Percentiles rank a stretch among this genome's conserved stretches.
These are phyloP conservation scores for Paspalum vaginatum DNA, from an alignment of 176 grass and related monocot genomes.

Conservation along the genomic window DNA sequence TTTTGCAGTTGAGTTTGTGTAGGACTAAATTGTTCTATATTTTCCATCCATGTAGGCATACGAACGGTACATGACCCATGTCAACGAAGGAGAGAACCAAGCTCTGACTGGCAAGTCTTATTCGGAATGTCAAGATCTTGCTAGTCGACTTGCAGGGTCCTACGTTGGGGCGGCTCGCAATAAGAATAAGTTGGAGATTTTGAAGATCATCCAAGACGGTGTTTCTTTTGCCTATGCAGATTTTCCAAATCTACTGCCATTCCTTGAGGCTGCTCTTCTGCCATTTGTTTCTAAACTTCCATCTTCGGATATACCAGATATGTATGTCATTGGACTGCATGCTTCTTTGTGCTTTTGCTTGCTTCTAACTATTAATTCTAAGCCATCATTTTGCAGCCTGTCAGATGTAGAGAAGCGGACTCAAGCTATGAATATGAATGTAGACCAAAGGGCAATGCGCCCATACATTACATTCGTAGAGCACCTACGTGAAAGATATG, in stretches of 20 bases:
- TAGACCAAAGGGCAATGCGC: conserved; percentile 70
- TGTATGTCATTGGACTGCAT: conserved; percentile 59
- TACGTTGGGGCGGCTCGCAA: conserved; percentile 65
- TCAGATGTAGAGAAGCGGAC: conserved; percentile 73
- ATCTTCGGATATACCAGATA: conserved; percentile 75
- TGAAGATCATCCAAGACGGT: conserved; percentile 78
- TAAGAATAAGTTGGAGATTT: conserved; percentile 84
- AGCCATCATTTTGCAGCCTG: conserved; percentile 54
- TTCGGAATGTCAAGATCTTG: conserved; percentile 86
- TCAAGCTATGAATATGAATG: conserved; percentile 58
- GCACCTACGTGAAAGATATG: conserved; percentile 63
- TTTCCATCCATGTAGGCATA: conserved; percentile 63
- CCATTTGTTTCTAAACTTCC: conserved; percentile 88
- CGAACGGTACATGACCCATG: conserved; percentile 55
- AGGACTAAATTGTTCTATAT: conserved; percentile 35
- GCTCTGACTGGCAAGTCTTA: conserved; percentile 60
- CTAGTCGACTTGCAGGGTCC: conserved; percentile 71
- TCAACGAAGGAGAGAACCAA: conserved; percentile 50
- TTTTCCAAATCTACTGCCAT: conserved; percentile 68
- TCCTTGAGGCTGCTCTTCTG: conserved; percentile 75
- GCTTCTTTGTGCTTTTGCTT: conserved; percentile 11
- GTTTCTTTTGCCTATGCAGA: conserved; percentile 77
- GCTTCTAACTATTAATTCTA: conserved; percentile 36
- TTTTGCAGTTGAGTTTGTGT: conserved; percentile 25
- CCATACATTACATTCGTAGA: conserved; percentile 73